These are phyloP conservation scores for Dactylellina parvicollis DNA, from an alignment of 2,329 filamentous ascomycete species.

Conservation along the genomic window DNA sequence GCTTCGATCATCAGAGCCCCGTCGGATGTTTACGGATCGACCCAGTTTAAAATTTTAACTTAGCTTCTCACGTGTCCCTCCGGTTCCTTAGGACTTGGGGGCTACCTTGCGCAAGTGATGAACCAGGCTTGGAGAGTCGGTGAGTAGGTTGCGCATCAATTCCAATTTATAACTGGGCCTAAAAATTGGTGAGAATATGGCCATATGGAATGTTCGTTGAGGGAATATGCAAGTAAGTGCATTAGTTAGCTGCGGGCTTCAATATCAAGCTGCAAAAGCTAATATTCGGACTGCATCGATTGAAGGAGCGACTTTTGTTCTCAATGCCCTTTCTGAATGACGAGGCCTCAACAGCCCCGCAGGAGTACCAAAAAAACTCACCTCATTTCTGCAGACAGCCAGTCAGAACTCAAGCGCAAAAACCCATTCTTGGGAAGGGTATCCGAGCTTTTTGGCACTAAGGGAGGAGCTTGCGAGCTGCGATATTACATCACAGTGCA, in stretches of 20 bases:
- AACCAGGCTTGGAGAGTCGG: no score
- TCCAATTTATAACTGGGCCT: not conserved
- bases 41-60: no score
- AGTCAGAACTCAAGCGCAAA: conserved; percentile 26
- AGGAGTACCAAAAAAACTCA: not conserved
- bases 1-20: no score
- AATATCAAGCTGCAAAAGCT: conserved; percentile 1
- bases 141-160: not conserved
- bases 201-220: not conserved
- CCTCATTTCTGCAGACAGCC: not conserved
- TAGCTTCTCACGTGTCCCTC: no score
- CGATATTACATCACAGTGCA: conserved; percentile 54
- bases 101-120: no score
- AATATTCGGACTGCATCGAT: conserved; percentile 15
- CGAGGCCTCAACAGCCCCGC: not conserved
- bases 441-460: conserved; percentile 30
- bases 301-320: not conserved
- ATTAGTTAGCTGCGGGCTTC: conserved; percentile 42
- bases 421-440: conserved; percentile 10
- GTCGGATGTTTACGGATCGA: no score
- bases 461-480: conserved; percentile 15
- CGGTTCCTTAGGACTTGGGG: no score
- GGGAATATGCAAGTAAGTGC: conserved; percentile 46
- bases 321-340: not conserved
- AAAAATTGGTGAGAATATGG: not conserved